Evolutionary conservation across 345 rosid species (phyloP).

Genomic region (Salix arbutifolia): DNA sequence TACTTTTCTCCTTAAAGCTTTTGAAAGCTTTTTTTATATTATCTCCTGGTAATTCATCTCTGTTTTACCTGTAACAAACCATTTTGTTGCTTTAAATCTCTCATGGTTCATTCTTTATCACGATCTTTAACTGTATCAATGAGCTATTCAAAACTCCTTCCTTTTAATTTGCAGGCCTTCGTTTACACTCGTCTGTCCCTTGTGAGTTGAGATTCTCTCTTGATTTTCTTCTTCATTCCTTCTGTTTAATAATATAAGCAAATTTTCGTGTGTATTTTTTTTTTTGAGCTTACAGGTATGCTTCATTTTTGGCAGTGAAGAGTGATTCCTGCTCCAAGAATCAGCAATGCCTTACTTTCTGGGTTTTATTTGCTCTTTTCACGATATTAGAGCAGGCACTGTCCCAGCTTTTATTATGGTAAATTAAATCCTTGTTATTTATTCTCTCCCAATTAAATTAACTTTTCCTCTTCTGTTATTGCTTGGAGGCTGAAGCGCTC

Average conservation of each 20-base stretch:
- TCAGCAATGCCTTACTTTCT: conserved; percentile 36
- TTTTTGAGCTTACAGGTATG: conserved; percentile 9
- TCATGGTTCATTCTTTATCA: not conserved
- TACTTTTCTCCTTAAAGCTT: not conserved
- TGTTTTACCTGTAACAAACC: not conserved
- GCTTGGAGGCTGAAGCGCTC: too few relatives aligned
- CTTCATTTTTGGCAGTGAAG: conserved; percentile 28
- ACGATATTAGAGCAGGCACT: conserved; percentile 23
- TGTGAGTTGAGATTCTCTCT: conserved; percentile 18
- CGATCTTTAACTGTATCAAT: not conserved
- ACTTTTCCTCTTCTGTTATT: too few relatives aligned
- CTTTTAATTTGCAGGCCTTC: conserved; percentile 34
- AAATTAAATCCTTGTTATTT: conserved; percentile 5
- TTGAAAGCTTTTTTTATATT: conserved; percentile 16
- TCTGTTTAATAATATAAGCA: not conserved
- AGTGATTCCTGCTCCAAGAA: conserved; percentile 16
- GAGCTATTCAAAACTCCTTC: not conserved
- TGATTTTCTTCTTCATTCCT: not conserved
- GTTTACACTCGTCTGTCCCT: conserved; percentile 28
- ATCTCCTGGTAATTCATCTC: conserved; percentile 22
- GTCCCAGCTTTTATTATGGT: conserved; percentile 21
- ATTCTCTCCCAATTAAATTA: not conserved
- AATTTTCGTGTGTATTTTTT: not conserved
- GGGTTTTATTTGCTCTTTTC: conserved; percentile 32
- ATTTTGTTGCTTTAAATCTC: not conserved